phyloP scores from a whole-genome alignment of 1,139 yeast species.

The Wickerhamomyces sp. region DNA sequence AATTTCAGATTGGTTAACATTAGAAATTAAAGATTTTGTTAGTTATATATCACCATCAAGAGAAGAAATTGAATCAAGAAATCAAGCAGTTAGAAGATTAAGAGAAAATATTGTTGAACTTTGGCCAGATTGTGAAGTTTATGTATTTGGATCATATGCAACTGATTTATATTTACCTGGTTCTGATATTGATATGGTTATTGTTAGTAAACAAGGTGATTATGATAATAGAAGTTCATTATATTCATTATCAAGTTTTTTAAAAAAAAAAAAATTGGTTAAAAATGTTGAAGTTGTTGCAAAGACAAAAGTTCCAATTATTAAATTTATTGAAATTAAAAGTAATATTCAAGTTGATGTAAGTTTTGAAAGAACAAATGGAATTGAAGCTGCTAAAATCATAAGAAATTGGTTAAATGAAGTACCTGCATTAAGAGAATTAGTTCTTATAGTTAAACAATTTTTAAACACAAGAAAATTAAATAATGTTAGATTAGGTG shows the following conservation, averaged over 20 bases:
- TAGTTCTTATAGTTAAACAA: slow-evolving; percentile 82
- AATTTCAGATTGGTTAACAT: slow-evolving; percentile 81
- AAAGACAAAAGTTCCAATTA: slow-evolving; percentile 91
- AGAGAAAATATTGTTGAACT: slow-evolving; percentile 50
- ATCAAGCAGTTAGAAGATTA: slow-evolving; percentile 57
- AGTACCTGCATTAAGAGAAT: slow-evolving; percentile 79
- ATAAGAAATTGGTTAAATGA: slow-evolving; percentile 70
- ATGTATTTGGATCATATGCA: slow-evolving; percentile 93
- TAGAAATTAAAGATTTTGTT: slow-evolving; percentile 84
- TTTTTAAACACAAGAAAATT: slow-evolving; percentile 74
- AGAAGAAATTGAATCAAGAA: slow-evolving; percentile 67
- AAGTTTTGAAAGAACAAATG: slow-evolving; percentile 86
- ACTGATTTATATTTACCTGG: slow-evolving; percentile 94
- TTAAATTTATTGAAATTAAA: slow-evolving; percentile 77
- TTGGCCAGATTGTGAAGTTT: slow-evolving; percentile 81
- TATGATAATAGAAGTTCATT: slow-evolving; percentile 66
- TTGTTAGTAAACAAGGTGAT: slow-evolving; percentile 59
- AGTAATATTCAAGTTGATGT: slow-evolving; percentile 80
- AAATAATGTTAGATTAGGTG: slow-evolving; percentile 94
- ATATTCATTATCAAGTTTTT: slow-evolving; percentile 68
- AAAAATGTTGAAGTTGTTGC: slow-evolving; percentile 81
- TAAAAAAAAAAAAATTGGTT: slow-evolving; percentile 62
- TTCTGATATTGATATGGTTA: slow-evolving; percentile 94
- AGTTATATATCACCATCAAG: slow-evolving; percentile 83
- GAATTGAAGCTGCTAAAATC: slow-evolving; percentile 77